Evolutionary conservation across 805 yeast species (phyloP), one percentile per base, ranked within the genome.

Genomic region (Cyberlindnera suaveolens): DNA sequence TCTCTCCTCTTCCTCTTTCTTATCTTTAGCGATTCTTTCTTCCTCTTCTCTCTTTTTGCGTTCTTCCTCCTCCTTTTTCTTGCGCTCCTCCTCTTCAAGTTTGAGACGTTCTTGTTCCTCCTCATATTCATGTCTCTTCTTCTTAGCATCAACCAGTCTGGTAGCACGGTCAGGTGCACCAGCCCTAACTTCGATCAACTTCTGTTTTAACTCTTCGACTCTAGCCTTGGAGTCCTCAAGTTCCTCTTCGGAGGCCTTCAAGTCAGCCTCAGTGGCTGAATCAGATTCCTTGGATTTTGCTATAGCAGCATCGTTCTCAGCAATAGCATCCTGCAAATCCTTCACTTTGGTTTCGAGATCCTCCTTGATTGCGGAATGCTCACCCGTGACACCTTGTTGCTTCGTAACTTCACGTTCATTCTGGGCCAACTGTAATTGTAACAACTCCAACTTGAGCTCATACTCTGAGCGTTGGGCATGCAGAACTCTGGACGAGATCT

Each of bases 381-480:
- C 55, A 14, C 42, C 18, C 34, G 49, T 48, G 16, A 40, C 44
- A 18, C 41, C 50, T 17, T 49, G 46, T 35, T 54, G 57, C 34
- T 49, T 49, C 17, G 40, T 42, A n/a, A 56, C 26, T 11, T 54
- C 58, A 47, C 60, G 58, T 14, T 43, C 43, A 20, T 47, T 54
- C 43, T 58, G 61, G 10, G 48, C 42, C 38, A 57, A 38, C 42
- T 57, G 56, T 15, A 57, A 35, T 27, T 52, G 49, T 14, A 52
- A 39, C 17, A 58, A 41, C 36, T 58, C 57, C 8, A 55, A 33
- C 34, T 52, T 43, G 9, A 56, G 34, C 26, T 49, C 57, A 32
- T 53, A 55, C 41, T 58, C 61, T 3, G 56, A 52, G 19, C 53
- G 53, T 37, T 54, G 54, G 9, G 62, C 61, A n/a, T 48, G 48